A percentile compares a stretch with the other conserved stretches of the same genome.
Evolutionary conservation across 441 rosid species (phyloP).

Genomic region (Mallotus japonicus): DNA sequence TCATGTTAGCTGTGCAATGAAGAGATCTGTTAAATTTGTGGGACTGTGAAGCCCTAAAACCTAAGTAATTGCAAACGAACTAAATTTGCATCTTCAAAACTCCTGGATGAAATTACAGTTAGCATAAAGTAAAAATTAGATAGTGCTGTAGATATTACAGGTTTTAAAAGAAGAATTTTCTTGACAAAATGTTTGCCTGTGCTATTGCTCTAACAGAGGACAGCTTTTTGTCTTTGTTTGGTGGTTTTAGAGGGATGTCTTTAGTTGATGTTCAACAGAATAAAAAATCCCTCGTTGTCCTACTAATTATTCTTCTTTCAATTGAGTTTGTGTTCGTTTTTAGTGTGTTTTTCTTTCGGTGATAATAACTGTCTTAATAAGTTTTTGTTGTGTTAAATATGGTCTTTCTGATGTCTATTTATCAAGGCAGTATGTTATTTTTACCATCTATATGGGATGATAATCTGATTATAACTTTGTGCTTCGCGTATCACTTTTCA

Average conservation of each 20-base stretch:
- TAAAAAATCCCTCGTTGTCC: background rate
- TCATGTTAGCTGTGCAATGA: too few relatives aligned
- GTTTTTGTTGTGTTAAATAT: background rate
- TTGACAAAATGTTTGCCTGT: background rate
- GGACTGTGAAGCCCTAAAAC: background rate
- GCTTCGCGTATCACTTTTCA: conserved; percentile 29
- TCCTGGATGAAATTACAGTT: background rate
- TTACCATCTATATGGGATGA: background rate
- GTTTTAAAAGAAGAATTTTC: background rate
- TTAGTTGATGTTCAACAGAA: background rate
- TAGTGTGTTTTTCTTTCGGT: background rate
- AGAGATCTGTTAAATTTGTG: background rate
- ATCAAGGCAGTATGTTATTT: background rate
- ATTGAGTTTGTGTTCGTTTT: background rate
- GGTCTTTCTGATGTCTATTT: background rate
- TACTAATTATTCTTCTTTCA: background rate
- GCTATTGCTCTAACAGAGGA: background rate
- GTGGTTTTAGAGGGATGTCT: background rate
- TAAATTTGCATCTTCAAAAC: background rate
- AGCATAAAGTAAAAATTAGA: background rate
- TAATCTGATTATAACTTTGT: conserved; percentile 6
- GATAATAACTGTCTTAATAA: background rate
- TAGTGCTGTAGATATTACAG: background rate
- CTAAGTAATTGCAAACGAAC: background rate
- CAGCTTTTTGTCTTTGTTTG: background rate